phyloP scores from a whole-genome alignment of 257 asterid genomes.

The Apocynum venetum region DNA sequence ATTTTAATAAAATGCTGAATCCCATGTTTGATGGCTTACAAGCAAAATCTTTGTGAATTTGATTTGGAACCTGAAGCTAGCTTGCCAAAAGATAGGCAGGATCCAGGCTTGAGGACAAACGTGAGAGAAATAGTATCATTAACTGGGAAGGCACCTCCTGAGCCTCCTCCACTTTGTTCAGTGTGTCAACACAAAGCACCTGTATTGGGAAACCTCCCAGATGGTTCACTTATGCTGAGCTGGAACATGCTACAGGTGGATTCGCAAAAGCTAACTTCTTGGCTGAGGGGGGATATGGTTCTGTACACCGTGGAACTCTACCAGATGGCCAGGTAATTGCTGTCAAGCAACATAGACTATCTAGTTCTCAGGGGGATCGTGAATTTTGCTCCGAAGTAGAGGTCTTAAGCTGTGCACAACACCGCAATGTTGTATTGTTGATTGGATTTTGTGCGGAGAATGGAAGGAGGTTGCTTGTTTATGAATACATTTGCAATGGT shows the following conservation, averaged over 20 bases:
- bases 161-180: conserved; percentile 89
- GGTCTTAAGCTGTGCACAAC: conserved; percentile 91
- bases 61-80: conserved; percentile 20
- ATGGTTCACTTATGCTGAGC: conserved; percentile 68
- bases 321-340: conserved; percentile 74
- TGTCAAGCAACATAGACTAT: conserved; percentile 72
- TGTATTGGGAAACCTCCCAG: conserved; percentile 64
- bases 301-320: conserved; percentile 73
- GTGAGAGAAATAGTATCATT: conserved; percentile 55
- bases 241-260: conserved; percentile 61
- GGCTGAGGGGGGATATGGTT: conserved; percentile 95
- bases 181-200: conserved; percentile 76
- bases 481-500: conserved; percentile 84
- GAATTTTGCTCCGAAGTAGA: conserved; percentile 92
- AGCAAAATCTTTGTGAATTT: conserved; percentile 17
- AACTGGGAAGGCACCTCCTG: conserved; percentile 37
- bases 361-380: conserved; percentile 80
- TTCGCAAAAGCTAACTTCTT: conserved; percentile 67
- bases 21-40: conserved; percentile 20
- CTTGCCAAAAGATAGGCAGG: conserved; percentile 15
- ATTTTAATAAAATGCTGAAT: conserved; percentile 27
- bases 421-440: conserved; percentile 85
- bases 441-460: conserved; percentile 86
- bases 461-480: conserved; percentile 63
- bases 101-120: conserved; percentile 29